phyloP scores from a whole-genome alignment of 2,329 filamentous ascomycete species.

The Tolypocladium tropicale region DNA sequence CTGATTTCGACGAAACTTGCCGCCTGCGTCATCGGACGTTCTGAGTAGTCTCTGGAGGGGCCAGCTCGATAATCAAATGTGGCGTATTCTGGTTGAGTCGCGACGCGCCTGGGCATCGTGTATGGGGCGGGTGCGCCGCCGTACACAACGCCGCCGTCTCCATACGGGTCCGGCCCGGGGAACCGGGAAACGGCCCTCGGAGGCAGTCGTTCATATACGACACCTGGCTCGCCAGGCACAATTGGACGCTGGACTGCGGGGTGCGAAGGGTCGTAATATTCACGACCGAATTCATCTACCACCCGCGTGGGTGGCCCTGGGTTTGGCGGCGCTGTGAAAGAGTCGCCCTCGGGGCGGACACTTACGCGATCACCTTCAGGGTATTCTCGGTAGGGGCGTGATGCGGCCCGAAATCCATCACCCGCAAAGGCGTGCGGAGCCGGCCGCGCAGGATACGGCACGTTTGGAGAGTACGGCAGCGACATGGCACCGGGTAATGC shows the following conservation, averaged over 20 bases:
- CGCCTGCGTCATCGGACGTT: slow-evolving; percentile 32
- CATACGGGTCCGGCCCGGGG: slow-evolving; percentile 32
- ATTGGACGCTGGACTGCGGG: slow-evolving; percentile 36
- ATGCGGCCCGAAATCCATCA: slow-evolving; percentile 28
- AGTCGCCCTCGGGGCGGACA: slow-evolving; percentile 37
- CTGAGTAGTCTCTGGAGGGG: slow-evolving; percentile 47
- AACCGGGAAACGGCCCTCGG: slow-evolving; percentile 42
- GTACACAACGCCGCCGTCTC: slow-evolving; percentile 41
- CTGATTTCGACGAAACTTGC: slow-evolving; percentile 40
- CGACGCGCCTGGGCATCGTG: slow-evolving; percentile 40
- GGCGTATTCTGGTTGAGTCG: slow-evolving; percentile 52
- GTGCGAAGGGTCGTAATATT: slow-evolving; percentile 54
- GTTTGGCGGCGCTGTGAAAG: slow-evolving; percentile 39
- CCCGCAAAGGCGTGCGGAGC: slow-evolving; percentile 32
- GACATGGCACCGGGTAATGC: slow-evolving; percentile 26
- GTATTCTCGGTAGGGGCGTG: slow-evolving; percentile 33
- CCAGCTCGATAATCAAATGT: slow-evolving; percentile 42
- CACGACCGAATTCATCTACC: slow-evolving; percentile 72
- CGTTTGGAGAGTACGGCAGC: slow-evolving; percentile 25
- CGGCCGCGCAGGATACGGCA: slow-evolving; percentile 26
- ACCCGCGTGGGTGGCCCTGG: slow-evolving; percentile 57
- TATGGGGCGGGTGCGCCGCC: slow-evolving; percentile 39
- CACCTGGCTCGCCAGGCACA: slow-evolving; percentile 37
- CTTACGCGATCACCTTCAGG: slow-evolving; percentile 33
- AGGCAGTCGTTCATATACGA: slow-evolving; percentile 56